Evolutionary conservation across 495 filamentous ascomycete species (phyloP).

Genomic region (Penicillium dipodomyicola): DNA sequence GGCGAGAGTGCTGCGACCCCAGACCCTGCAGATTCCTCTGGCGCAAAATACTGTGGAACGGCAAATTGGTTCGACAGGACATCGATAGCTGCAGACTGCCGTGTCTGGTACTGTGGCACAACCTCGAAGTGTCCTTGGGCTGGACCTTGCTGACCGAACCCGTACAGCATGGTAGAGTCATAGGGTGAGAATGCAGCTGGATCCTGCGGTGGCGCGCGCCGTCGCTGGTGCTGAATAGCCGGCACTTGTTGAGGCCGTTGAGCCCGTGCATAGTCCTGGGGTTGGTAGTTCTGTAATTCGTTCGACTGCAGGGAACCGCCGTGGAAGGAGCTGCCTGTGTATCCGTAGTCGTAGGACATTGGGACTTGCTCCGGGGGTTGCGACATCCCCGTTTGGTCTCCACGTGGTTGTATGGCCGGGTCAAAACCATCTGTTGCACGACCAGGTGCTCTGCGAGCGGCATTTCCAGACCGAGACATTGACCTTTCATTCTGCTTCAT

Average conservation of each 20-base stretch:
- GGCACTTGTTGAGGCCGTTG: conserved; percentile 30
- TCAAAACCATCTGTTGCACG: conserved; percentile 37
- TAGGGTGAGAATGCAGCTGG: conserved; percentile 40
- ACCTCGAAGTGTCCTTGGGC: conserved; percentile 71
- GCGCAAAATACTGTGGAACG: conserved; percentile 73
- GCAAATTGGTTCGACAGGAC: conserved; percentile 69
- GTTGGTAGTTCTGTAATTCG: conserved; percentile 46
- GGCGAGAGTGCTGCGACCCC: conserved; percentile 54
- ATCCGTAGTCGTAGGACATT: conserved; percentile 46
- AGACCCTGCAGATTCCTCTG: conserved; percentile 64
- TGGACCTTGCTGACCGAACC: conserved; percentile 65
- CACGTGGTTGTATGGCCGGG: conserved; percentile 39
- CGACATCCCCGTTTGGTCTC: conserved; percentile 34
- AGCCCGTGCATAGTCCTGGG: conserved; percentile 33
- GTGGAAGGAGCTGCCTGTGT: conserved; percentile 41
- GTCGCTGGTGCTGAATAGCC: conserved; percentile 20
- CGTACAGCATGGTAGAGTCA: conserved; percentile 73
- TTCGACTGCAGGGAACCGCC: conserved; percentile 41
- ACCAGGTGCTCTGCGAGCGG: conserved; percentile 19
- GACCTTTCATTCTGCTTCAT: conserved; percentile 63
- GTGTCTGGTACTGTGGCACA: conserved; percentile 71
- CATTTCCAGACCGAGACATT: conserved; percentile 28
- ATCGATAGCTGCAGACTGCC: conserved; percentile 79
- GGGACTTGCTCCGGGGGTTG: conserved; percentile 33
- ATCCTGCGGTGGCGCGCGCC: conserved; percentile 9